Evolutionary conservation across 2,329 filamentous ascomycete genomes (phyloP), one percentile per base, ranked within the genome.

Genomic region (Penicillium griseofulvum): DNA sequence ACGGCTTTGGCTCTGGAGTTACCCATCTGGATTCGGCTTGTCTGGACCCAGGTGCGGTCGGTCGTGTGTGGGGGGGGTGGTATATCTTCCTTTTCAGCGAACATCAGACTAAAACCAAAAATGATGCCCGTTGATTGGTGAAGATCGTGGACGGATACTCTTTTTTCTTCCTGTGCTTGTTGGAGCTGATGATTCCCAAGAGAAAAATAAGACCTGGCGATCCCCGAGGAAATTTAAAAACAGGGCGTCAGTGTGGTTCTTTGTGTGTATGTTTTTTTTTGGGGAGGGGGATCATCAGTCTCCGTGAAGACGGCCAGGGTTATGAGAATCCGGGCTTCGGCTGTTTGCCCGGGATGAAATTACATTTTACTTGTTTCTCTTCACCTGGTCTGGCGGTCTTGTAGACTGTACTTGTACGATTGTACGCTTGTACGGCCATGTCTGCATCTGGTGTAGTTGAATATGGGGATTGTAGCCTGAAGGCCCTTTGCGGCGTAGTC

Each of bases 301-400:
- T 59, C 48, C 46, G 58, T 28, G 56, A 60, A 59, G 55, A 58
- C 59, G 57, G 59, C 60, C 54, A 58, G 63, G 60, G 59, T 63
- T 61, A 65, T 64, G 61, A 64, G 55, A 65, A 64, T 55, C 58
- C 60, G 63, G 63, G 60, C 57, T 64, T 59, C 57, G 61, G 60
- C 57, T 63, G 60, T 58, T 62, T 58, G 55, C 61, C 62, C 51
- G 62, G 62, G 48, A 65, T 63, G 63, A 65, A 55, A 63, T 64
- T 55, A 62, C 62, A 61, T 60, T 60, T 54, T 58, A 63, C 60
- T 62, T 64, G 56, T 64, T 63, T 60, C 55, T 59, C 53, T 64
- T 62, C 61, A 63, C 43, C 56, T 47, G 47, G 52, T 24, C 37
- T 49, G 33, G 31, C 31, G 34, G 45, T 41, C n/a, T 28, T 36